Conservation (phyloP, 352 stramenopile species). For the Globisporangium echinulatum region DNA sequence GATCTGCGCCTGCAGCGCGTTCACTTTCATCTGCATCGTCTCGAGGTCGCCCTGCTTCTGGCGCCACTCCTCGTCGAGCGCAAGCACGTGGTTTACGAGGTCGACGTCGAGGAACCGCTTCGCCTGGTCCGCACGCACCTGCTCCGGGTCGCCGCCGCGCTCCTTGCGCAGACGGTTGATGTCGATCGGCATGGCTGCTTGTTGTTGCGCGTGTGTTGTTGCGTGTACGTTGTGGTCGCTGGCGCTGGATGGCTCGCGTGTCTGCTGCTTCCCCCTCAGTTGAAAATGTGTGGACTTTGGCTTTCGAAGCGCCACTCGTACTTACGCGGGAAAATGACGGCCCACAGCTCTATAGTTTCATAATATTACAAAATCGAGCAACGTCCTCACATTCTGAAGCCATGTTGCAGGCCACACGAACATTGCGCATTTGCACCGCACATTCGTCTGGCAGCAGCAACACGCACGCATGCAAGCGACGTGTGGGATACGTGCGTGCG, state of each 20-base stretch:
- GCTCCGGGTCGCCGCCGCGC: conserved; percentile 93
- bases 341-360: too few relatives aligned
- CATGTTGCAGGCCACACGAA: too few relatives aligned
- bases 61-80: conserved; percentile 89
- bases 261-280: background rate
- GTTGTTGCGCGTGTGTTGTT: conserved; percentile 4
- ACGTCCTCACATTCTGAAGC: too few relatives aligned
- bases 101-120: conserved; percentile 93
- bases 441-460: too few relatives aligned
- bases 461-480: too few relatives aligned
- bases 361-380: too few relatives aligned
- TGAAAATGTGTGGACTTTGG: too few relatives aligned
- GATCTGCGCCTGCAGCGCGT: conserved; percentile 80
- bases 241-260: background rate
- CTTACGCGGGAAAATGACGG: too few relatives aligned
- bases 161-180: conserved; percentile 96
- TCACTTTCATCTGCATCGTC: conserved; percentile 84
- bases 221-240: conserved; percentile 7
- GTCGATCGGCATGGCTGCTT: conserved; percentile 93
- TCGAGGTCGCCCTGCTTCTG: conserved; percentile 84
- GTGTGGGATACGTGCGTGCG: too few relatives aligned
- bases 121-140: conserved; percentile 90
- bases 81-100: conserved; percentile 94
- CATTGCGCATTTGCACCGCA: too few relatives aligned
- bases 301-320: too few relatives aligned